Conservation (phyloP, 2,329 filamentous ascomycete species). For the Ophiostoma ulmi region DNA sequence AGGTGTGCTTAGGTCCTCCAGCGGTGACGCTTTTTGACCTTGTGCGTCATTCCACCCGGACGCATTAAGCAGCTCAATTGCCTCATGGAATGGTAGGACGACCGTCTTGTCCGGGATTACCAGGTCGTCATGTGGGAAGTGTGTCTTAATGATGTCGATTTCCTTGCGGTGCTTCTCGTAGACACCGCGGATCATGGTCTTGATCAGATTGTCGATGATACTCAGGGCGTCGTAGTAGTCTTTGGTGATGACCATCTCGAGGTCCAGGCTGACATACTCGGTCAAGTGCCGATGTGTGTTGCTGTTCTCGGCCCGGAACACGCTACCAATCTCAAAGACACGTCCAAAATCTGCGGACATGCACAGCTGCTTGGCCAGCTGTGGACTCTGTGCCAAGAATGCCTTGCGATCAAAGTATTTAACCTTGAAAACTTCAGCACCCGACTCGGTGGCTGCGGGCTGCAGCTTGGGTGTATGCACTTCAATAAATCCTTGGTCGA, state of each 20-base stretch:
- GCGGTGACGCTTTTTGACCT: slow-evolving; percentile 61
- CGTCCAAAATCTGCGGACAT: slow-evolving; percentile 84
- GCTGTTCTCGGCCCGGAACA: slow-evolving; percentile 92
- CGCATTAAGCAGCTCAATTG: slow-evolving; percentile 72
- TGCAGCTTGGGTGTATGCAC: slow-evolving; percentile 93
- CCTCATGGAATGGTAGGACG: slow-evolving; percentile 73
- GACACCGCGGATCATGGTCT: slow-evolving; percentile 63
- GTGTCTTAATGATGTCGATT: slow-evolving; percentile 71
- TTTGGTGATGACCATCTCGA: slow-evolving; percentile 86
- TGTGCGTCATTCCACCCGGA: slow-evolving; percentile 73
- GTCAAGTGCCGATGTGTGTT: slow-evolving; percentile 93
- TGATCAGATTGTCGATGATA: slow-evolving; percentile 71
- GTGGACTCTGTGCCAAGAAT: slow-evolving; percentile 86
- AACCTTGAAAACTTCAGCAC: slow-evolving; percentile 83
- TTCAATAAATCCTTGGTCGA: slow-evolving; percentile 75
- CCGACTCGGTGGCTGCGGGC: slow-evolving; percentile 83
- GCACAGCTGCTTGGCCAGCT: slow-evolving; percentile 88
- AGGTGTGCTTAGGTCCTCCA: slow-evolving; percentile 77
- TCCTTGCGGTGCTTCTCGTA: slow-evolving; percentile 46
- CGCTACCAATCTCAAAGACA: slow-evolving; percentile 84
- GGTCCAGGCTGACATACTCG: slow-evolving; percentile 86
- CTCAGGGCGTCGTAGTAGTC: slow-evolving; percentile 85
- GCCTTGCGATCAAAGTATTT: slow-evolving; percentile 86
- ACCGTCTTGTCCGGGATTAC: slow-evolving; percentile 83
- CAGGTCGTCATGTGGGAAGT: slow-evolving; percentile 81